Evolutionary conservation across 257 asterid species (phyloP), one percentile per base, ranked within the genome.

Genomic region (Cynanchum wilfordii): DNA sequence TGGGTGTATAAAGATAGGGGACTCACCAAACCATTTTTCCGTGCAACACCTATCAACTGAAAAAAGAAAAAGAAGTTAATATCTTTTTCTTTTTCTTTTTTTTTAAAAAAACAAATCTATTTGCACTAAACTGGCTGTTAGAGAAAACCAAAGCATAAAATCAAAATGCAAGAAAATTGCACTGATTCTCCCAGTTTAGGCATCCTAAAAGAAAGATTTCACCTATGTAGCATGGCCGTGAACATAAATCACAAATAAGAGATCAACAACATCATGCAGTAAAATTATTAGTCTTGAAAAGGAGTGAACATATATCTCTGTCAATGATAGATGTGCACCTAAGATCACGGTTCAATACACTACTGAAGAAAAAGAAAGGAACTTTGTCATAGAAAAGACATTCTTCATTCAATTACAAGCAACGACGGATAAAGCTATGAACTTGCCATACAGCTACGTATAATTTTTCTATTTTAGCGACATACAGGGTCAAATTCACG

Each of bases 401-500:
- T 20, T 69, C 40, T 30, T 50, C 40, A 29, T 54, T 51, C 12
- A 69, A 69, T 49, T 8, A 69, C 49, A 27, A 25, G 29, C n/a
- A 45, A 45, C 16, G 25, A 17, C 33, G 29, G 47, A n/a, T 24
- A 49, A 30, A 50, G 16, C 62, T 16, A 68, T 25, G 36, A 68
- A 3, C 24, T 49, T 27, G 27, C n/a, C 36, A 10, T 6, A 40
- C 66, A 20, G 12, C 57, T 6, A 64, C 2, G 33, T 17, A 22
- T 2, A 33, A 52, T 30, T 52, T 33, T 12, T 22, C 33, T 67
- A 45, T 44, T 58, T 12, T 58, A 22, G 24, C 44, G 50, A 70
- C 84, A 64, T 86, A 91, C 98, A 81, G 98, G 97, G 82, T 91
- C 85, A n/a, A 77, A 75, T 72, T 91, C 89, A 33, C 92, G 83